These are phyloP conservation scores for Jamesozyma gamospora DNA, from an alignment of 805 yeast genomes.

Conservation along the genomic window DNA sequence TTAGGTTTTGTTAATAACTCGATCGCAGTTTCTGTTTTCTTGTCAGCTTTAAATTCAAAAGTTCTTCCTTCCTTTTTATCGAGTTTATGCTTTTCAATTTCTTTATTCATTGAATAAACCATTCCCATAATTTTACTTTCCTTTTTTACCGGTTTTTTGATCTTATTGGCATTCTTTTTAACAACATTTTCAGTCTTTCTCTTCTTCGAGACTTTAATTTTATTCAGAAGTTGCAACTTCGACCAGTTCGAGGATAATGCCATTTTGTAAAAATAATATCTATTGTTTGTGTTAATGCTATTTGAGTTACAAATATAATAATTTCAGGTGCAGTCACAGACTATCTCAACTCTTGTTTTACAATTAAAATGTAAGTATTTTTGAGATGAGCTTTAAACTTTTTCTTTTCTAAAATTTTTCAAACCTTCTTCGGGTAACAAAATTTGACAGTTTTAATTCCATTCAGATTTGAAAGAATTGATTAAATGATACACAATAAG, in stretches of 20 bases:
- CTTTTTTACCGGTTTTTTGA: constrained; percentile 2
- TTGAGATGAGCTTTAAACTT: constrained; percentile 6
- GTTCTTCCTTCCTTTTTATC: constrained; percentile 17
- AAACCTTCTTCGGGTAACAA: neutral
- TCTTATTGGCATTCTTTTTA: neutral
- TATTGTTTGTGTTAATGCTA: too few species aligned
- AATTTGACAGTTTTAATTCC: neutral
- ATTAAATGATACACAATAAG: too few species aligned
- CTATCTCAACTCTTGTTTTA: too few species aligned
- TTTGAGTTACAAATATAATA: too few species aligned
- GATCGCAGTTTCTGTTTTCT: neutral
- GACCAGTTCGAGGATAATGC: constrained; percentile 31
- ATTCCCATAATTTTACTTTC: constrained; percentile 22
- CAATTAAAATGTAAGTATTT: too few species aligned
- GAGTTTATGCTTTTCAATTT: constrained; percentile 16
- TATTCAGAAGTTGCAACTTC: constrained; percentile 17
- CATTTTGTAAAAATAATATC: constrained; percentile 17
- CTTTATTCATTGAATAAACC: constrained; percentile 26
- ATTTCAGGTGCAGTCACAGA: too few species aligned
- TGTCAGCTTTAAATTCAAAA: constrained; percentile 12
- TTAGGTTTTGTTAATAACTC: neutral
- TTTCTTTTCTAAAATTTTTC: neutral
- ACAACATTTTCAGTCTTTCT: constrained; percentile 6
- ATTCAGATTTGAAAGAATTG: neutral
- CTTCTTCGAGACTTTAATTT: constrained; percentile 5